Base-by-base conservation (phyloP, 768 basidiomycete species). In the Atractiella rhizophila region DNA sequence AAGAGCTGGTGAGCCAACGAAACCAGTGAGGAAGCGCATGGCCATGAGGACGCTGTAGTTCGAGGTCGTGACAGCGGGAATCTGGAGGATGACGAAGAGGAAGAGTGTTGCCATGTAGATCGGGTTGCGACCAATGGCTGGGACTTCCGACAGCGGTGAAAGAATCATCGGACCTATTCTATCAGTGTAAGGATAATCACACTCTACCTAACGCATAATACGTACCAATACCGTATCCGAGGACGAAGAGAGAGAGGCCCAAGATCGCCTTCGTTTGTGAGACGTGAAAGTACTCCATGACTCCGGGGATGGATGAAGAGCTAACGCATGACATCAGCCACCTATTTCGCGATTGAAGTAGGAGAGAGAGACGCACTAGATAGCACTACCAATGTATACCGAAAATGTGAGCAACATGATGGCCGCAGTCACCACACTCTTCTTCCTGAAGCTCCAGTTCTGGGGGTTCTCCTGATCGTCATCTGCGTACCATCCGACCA, bases 1-100 rank as follows among this genome's bases (percentile, higher is more conserved):
- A 12, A 62, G 45, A 4, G 60, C 56, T 1, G 60, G 60, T 11
- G 51, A 53, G 2, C 60, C 59, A 20, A 56, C 49, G 48, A 60
- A 59, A n/a, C 62, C 60, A 23, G 57, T 52, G n/a, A 59, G 37
- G 48, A 59, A 59, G 20, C 54, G 51, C 34, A 60, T 50, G 32
- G 54, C 54, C 23, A 55, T 50, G 35, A 63, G 46, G 7, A 54
- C 54, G 5, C 51, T 50, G 43, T 57, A 50, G 43, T 58, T 57
- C 24, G 40, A 48, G 10, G 54, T 52, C 26, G 56, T 29, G 37
- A 47, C 32, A 20, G 45, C 32, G 32, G 59, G 56, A 10, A 59
- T 51, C 43, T 61, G 58, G 3, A 60, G 40, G 20, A 49, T 43
- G 24, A 49, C 45, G 39, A 56, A 59, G 27, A 57, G 13, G 27